Conservation (phyloP, 768 basidiomycete genomes). For the Tylopilus rubrobrunneus region DNA sequence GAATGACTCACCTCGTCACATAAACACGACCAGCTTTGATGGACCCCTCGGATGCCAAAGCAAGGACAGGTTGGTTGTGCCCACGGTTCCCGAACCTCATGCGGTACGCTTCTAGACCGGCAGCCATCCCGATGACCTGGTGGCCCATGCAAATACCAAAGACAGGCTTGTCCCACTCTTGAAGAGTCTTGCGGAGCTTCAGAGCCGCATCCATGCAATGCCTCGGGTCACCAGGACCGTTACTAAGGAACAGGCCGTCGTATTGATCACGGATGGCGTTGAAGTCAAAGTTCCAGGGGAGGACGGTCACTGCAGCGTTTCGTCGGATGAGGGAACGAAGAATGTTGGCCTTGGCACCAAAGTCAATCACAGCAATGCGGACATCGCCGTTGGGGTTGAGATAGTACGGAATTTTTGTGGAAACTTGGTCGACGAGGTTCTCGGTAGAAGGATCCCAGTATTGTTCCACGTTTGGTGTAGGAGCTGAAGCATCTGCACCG, state of each 20-base stretch:
- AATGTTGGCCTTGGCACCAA: constrained; percentile 98
- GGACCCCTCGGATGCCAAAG: constrained; percentile 87
- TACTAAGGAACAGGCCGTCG: constrained; percentile 94
- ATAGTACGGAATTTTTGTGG: constrained; percentile 78
- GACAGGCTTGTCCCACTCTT: constrained; percentile 89
- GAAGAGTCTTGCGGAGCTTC: constrained; percentile 74
- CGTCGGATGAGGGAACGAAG: constrained; percentile 88
- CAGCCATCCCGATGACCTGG: constrained; percentile 96
- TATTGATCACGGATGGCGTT: constrained; percentile 84
- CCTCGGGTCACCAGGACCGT: constrained; percentile 93
- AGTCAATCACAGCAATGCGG: constrained; percentile 94
- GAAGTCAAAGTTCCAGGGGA: constrained; percentile 98
- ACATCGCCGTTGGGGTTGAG: constrained; percentile 86
- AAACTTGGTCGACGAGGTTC: constrained; percentile 92
- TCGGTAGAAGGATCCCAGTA: constrained; percentile 93
- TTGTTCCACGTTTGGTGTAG: constrained; percentile 59
- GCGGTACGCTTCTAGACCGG: constrained; percentile 92
- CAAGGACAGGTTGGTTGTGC: constrained; percentile 97
- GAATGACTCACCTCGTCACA: constrained; percentile 70
- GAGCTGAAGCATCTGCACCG: constrained; percentile 62
- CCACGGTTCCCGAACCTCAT: constrained; percentile 99
- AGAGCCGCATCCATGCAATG: constrained; percentile 84
- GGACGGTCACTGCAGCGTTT: constrained; percentile 87
- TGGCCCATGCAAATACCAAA: constrained; percentile 99
- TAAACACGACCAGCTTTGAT: constrained; percentile 96